Conservation (phyloP, 2,329 filamentous ascomycete species). For the Leptographium flavum region DNA sequence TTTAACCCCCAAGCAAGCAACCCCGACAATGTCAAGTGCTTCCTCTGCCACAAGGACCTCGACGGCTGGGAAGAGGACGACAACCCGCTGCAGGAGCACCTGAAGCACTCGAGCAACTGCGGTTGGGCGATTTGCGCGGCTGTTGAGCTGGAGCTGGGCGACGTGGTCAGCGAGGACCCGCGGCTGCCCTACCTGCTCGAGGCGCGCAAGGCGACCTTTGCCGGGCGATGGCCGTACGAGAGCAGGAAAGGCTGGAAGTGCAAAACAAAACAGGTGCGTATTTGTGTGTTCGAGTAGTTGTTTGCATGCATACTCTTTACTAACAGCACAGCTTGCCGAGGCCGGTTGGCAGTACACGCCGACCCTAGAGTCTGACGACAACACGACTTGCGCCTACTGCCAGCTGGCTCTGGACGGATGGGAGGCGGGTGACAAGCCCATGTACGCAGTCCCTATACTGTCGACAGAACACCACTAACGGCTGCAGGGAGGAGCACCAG, state of each 20-base stretch:
- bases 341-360: conserved; percentile 93
- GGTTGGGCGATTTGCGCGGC: conserved; percentile 69
- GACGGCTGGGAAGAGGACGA: conserved; percentile 89
- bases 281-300: not conserved
- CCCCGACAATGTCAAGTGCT: conserved; percentile 82
- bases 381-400: conserved; percentile 86
- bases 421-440: conserved; percentile 83
- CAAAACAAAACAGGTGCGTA: conserved; percentile 66
- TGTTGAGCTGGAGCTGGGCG: conserved; percentile 45
- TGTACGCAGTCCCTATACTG: conserved; percentile 36
- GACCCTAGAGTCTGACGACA: conserved; percentile 68
- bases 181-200: conserved; percentile 54
- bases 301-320: not conserved
- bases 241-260: conserved; percentile 77
- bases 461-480: no score
- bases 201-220: conserved; percentile 73
- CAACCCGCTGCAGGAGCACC: conserved; percentile 69
- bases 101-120: conserved; percentile 69
- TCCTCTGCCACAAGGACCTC: conserved; percentile 68
- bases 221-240: conserved; percentile 79
- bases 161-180: conserved; percentile 59
- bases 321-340: conserved; percentile 55
- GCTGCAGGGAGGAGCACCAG: conserved; percentile 67
- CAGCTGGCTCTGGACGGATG: conserved; percentile 81
- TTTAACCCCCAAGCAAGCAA: conserved; percentile 62